Evolutionary conservation across 1,284 basidiomycete genomes (phyloP).

Genomic region (Apiotrichum veenhuisii): DNA sequence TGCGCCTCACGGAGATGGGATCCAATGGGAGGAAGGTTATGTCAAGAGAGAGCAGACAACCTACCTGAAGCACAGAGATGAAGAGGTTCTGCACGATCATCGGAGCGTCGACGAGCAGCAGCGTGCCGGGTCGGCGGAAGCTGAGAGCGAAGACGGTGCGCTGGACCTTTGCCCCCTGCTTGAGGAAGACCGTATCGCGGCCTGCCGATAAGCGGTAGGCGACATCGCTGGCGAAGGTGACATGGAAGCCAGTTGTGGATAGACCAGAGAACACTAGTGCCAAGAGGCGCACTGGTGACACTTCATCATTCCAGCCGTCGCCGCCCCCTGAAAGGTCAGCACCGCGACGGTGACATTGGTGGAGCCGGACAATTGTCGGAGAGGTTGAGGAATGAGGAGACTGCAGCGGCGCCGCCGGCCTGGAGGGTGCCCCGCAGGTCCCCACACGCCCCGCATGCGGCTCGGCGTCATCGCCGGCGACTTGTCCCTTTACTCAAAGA

Average conservation of each 20-base stretch:
- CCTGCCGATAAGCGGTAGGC: slow-evolving; percentile 3
- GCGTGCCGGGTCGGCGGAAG: slow-evolving; percentile 29
- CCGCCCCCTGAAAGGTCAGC: slow-evolving; percentile 27
- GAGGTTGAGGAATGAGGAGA: not conserved
- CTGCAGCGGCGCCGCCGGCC: not conserved
- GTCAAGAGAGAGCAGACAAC: not conserved
- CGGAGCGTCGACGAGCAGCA: slow-evolving; percentile 38
- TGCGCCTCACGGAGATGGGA: no score
- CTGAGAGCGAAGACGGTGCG: slow-evolving; percentile 31
- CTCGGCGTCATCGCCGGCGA: not conserved
- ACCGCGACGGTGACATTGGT: not conserved
- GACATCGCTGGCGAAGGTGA: not conserved
- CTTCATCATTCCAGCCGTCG: slow-evolving; percentile 25
- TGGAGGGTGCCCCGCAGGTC: not conserved
- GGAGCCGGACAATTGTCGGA: not conserved
- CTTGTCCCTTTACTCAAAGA: no score
- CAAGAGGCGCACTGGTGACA: slow-evolving; percentile 30
- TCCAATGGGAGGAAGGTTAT: no score
- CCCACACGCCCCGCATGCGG: not conserved
- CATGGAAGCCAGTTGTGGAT: slow-evolving; percentile 29
- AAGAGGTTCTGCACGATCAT: slow-evolving; percentile 27
- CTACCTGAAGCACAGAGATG: not conserved
- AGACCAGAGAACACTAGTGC: slow-evolving; percentile 24
- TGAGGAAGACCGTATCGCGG: slow-evolving; percentile 35
- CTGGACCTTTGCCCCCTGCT: slow-evolving; percentile 24